Evolutionary conservation across 2,329 filamentous ascomycete genomes (phyloP).

Genomic region (Ceratocystis alfenasii): DNA sequence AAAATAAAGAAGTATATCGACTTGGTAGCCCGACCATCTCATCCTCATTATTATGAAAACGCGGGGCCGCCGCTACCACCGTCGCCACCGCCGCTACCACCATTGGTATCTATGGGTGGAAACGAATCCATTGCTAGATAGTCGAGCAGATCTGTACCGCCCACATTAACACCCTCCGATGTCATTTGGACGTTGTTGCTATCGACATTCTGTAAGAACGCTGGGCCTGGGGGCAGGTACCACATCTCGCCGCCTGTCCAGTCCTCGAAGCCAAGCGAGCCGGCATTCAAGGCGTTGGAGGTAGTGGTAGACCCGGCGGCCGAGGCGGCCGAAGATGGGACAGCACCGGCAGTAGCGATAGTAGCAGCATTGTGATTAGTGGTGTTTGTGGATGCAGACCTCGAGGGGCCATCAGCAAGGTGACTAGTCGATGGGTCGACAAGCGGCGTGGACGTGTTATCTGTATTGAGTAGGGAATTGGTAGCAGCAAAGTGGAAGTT

Average conservation of each 20-base stretch:
- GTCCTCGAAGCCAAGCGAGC: slow-evolving; percentile 36
- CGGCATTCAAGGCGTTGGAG: slow-evolving; percentile 24
- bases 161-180: slow-evolving; percentile 54
- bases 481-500: slow-evolving; percentile 44
- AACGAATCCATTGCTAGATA: slow-evolving; percentile 51
- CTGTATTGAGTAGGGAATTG: slow-evolving; percentile 30
- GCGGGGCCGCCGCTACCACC: not conserved
- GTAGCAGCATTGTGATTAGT: slow-evolving; percentile 7
- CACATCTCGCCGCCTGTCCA: slow-evolving; percentile 51
- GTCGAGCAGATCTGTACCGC: slow-evolving; percentile 53
- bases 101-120: slow-evolving; percentile 13
- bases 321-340: not conserved
- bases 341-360: not conserved
- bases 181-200: slow-evolving; percentile 53
- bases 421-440: not conserved
- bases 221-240: slow-evolving; percentile 52
- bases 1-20: not conserved
- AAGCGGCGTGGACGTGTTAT: not conserved
- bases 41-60: not conserved
- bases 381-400: slow-evolving; percentile 4
- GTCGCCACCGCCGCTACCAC: not conserved
- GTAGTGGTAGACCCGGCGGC: not conserved
- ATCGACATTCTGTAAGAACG: slow-evolving; percentile 53
- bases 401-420: not conserved
- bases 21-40: not conserved